Conservation (phyloP, 345 rosid genomes). For the Mallotus nudiflorus region DNA sequence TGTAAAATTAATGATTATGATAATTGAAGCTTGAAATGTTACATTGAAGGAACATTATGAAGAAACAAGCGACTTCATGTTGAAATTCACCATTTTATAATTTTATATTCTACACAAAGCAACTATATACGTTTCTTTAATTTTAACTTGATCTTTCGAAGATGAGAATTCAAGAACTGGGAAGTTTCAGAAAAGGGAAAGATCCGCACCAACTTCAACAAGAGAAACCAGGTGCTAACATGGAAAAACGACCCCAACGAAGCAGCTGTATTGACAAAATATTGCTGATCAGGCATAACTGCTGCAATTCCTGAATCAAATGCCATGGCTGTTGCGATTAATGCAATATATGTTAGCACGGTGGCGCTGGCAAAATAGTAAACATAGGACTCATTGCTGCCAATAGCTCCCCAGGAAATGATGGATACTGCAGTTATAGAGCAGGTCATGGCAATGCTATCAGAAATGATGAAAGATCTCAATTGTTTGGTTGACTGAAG, state of each 20-base stretch:
- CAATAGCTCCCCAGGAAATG: not conserved
- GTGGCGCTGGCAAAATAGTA: not conserved
- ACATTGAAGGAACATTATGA: too few species aligned
- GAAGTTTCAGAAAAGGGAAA: slow-evolving; percentile 1
- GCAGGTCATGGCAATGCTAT: slow-evolving; percentile 8
- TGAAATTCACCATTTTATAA: too few species aligned
- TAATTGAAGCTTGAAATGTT: too few species aligned
- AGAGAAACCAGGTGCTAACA: not conserved
- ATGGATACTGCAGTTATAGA: slow-evolving; percentile 3
- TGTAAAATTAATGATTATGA: too few species aligned
- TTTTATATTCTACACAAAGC: too few species aligned
- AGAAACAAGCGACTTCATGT: too few species aligned
- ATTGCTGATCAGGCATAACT: slow-evolving; percentile 2
- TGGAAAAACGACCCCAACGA: not conserved
- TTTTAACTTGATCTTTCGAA: not conserved
- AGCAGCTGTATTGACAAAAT: not conserved
- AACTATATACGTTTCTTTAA: too few species aligned
- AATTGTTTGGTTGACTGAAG: not conserved
- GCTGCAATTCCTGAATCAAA: not conserved
- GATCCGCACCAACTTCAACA: not conserved
- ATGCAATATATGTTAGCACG: slow-evolving; percentile 1
- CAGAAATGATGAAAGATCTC: not conserved
- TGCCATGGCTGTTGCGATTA: not conserved
- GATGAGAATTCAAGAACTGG: not conserved
- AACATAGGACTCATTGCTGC: slow-evolving; percentile 3